Percentiles rank a stretch among this genome's conserved stretches.
Evolutionary conservation across 1,284 basidiomycete genomes (phyloP).

Genomic region (Exobasidium rhododendri): DNA sequence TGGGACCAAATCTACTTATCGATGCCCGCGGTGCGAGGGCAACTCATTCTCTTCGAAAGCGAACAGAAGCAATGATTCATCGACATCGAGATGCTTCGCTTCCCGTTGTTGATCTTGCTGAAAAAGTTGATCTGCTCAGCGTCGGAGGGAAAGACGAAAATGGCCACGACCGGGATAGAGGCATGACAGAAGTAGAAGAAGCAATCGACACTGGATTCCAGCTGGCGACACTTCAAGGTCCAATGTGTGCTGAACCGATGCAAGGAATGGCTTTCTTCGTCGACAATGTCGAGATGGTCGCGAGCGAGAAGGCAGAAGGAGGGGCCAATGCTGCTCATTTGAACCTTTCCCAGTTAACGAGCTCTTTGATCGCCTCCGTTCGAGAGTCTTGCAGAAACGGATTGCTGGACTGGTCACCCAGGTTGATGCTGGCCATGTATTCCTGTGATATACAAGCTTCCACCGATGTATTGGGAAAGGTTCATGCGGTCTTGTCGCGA

Average conservation of each 20-base stretch:
- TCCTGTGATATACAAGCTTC: conserved; percentile 97
- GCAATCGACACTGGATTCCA: conserved; percentile 88
- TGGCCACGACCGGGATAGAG: not conserved
- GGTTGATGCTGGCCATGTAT: conserved; percentile 97
- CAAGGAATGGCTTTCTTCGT: conserved; percentile 90
- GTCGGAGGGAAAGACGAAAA: conserved; percentile 8
- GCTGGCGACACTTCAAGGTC: conserved; percentile 87
- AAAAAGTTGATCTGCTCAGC: conserved; percentile 6
- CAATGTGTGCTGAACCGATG: conserved; percentile 89
- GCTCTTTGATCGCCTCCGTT: conserved; percentile 81
- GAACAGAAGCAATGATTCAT: not conserved
- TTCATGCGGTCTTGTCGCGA: conserved; percentile 89
- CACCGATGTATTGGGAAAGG: conserved; percentile 94
- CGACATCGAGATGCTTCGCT: not conserved
- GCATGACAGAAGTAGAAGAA: conserved; percentile 27
- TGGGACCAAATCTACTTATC: conserved; percentile 82
- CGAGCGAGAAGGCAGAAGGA: conserved; percentile 59
- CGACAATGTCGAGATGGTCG: conserved; percentile 65
- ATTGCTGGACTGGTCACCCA: conserved; percentile 93
- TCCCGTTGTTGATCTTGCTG: not conserved
- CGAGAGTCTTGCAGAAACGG: conserved; percentile 84
- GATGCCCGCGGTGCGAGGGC: conserved; percentile 58
- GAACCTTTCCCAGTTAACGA: conserved; percentile 71
- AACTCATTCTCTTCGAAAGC: not conserved
- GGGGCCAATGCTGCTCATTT: conserved; percentile 61